Base-by-base conservation (phyloP, 2,329 filamentous ascomycete species). In the Rutstroemia sydowiana region DNA sequence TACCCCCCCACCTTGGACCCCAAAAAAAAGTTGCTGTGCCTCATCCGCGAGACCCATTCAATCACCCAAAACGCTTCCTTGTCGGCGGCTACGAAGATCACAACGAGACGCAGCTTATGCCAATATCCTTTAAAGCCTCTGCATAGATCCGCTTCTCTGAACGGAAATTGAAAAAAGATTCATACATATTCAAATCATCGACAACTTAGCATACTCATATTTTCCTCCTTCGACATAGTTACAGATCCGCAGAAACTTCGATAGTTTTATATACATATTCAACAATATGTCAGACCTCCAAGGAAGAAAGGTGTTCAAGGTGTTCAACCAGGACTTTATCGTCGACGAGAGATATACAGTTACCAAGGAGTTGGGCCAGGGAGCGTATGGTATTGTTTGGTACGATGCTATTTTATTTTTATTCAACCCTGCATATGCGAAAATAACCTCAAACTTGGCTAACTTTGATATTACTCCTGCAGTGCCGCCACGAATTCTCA, bases 241-340 rank as follows among this genome's bases (percentile, higher is more conserved):
- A 16, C 6, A 37, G 18, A 37, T 6, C 7, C 3, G 1, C 13
- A 37, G n/a, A 16, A 18, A 16, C 6, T 5, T 16, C 34, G 11
- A 14, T 31, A 23, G 34, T 16, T 37, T 16, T 21, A 13, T 32
- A 32, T 14, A 9, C 37, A n/a, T 20, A 10, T 41, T 21, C 37
- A 13, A 23, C 21, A 42, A 63, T 39, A 68, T 68, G 65, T 52
- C 65, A 53, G 65, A 67, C 50, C 60, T 67, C 5, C 60, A 60
- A 50, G 83, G 83, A 68, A 85, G 90, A 73, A 96, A 95, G 79
- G 82, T 92, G 71, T 96, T 95, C 80, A 95, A 95, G 84, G 91
- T 98, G 70, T 98, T 98, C 75, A 96, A 96, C 78, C 93, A 98
- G 69, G 93, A 98, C 75, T 98, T 98, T 69, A 84, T 96, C 63